phyloP scores from a whole-genome alignment of 495 filamentous ascomycete genomes.

The Halenospora varia region DNA sequence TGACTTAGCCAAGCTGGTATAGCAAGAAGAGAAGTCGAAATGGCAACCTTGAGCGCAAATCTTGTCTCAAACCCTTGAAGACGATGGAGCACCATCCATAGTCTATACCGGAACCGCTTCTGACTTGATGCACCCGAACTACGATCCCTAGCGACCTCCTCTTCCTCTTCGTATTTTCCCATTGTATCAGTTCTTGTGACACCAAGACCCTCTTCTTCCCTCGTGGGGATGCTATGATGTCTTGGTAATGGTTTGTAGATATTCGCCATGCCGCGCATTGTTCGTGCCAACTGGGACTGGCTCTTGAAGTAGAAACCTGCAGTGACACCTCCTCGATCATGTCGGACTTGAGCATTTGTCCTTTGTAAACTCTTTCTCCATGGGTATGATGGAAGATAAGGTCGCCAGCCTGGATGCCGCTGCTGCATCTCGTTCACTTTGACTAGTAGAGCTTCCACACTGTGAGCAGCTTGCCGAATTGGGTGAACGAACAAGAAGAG shows the following conservation, averaged over 20 bases:
- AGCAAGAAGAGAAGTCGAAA: conserved; percentile 45
- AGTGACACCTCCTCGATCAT: conserved; percentile 54
- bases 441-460: conserved; percentile 37
- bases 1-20: conserved; percentile 47
- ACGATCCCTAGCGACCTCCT: conserved; percentile 22
- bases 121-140: conserved; percentile 24
- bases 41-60: conserved; percentile 52
- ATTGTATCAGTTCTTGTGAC: conserved; percentile 17
- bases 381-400: conserved; percentile 49
- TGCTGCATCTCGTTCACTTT: conserved; percentile 45
- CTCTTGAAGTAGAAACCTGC: conserved; percentile 50
- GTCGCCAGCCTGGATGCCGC: conserved; percentile 28
- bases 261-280: conserved; percentile 32
- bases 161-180: conserved; percentile 25
- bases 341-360: conserved; percentile 50
- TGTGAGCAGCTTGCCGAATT: conserved; percentile 46
- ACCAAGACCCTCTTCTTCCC: conserved; percentile 15
- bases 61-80: conserved; percentile 54
- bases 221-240: conserved; percentile 20
- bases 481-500: conserved; percentile 53
- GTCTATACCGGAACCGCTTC: conserved; percentile 33
- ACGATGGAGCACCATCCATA: conserved; percentile 47
- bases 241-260: conserved; percentile 30
- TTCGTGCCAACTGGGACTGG: conserved; percentile 39
- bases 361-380: conserved; percentile 46